phyloP scores from a whole-genome alignment of 2,329 filamentous ascomycete genomes.

The Curvularia spicifera region DNA sequence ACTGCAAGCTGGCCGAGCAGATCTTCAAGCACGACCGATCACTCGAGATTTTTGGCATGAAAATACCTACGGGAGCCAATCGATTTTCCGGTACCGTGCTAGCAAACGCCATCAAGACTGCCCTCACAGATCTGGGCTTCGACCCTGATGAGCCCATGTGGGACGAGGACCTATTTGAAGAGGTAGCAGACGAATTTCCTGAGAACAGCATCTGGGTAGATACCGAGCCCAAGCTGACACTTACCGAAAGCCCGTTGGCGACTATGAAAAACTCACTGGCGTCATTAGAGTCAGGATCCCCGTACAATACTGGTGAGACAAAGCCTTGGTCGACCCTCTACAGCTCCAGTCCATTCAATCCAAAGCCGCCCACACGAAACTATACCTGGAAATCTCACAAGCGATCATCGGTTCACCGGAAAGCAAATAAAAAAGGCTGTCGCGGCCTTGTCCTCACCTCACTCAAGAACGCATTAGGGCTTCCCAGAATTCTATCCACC shows the following conservation, averaged over 20 bases:
- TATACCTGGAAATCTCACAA: conserved; percentile 47
- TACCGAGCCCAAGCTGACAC: conserved; percentile 22
- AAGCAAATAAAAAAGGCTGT: conserved; percentile 43
- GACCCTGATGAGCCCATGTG: conserved; percentile 49
- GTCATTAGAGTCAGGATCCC: conserved; percentile 16
- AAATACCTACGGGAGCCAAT: conserved; percentile 45
- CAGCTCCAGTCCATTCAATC: conserved; percentile 25
- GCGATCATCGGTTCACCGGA: conserved; percentile 44
- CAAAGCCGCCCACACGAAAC: conserved; percentile 20
- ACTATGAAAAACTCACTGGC: conserved; percentile 28
- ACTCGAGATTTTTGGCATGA: conserved; percentile 43
- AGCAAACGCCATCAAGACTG: conserved; percentile 46
- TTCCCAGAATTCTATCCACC: conserved; percentile 47
- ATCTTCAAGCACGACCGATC: conserved; percentile 50
- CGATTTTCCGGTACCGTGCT: conserved; percentile 48
- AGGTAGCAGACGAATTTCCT: conserved; percentile 36
- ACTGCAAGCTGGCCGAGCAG: conserved; percentile 45
- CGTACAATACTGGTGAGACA: conserved; percentile 6
- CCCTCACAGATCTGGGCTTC: conserved; percentile 43
- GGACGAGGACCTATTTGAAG: conserved; percentile 50
- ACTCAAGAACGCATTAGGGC: conserved; percentile 48
- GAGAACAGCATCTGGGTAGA: conserved; percentile 48
- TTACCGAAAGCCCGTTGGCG: conserved; percentile 39
- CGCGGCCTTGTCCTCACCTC: conserved; percentile 50
- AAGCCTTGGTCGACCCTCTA: conserved; percentile 15